phyloP scores from a whole-genome alignment of 2,329 filamentous ascomycete genomes.

The Alternaria atra region DNA sequence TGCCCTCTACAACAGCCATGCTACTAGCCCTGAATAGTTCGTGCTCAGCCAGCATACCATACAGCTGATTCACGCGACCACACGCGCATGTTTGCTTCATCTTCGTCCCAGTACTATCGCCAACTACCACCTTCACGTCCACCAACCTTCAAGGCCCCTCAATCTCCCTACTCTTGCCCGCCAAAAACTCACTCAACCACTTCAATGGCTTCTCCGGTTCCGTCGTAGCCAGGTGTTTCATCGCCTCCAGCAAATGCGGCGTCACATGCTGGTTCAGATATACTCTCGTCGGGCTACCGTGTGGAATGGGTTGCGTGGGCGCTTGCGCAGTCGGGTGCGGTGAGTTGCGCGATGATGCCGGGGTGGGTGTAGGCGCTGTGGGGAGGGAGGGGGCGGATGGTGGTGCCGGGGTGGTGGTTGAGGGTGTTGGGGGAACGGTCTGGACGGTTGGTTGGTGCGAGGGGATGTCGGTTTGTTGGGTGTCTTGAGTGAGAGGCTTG shows the following conservation, averaged over 20 bases:
- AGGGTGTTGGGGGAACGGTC: constrained; percentile 22
- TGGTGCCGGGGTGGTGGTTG: constrained; percentile 2
- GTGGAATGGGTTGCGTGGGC: constrained; percentile 52
- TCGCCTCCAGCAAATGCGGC: constrained; percentile 60
- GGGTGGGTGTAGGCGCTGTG: constrained; percentile 18
- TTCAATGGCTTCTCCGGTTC: constrained; percentile 62
- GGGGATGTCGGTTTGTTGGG: not conserved
- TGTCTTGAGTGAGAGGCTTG: constrained; percentile 2
- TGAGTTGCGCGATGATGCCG: constrained; percentile 46
- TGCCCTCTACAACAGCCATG: not conserved
- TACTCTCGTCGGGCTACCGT: constrained; percentile 59
- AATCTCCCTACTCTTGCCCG: constrained; percentile 58
- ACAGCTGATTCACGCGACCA: not conserved
- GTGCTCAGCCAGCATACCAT: not conserved
- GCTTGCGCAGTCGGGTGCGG: constrained; percentile 45
- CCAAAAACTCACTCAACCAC: constrained; percentile 59
- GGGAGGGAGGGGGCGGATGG: constrained; percentile 6
- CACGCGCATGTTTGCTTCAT: not conserved
- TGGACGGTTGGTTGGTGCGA: constrained; percentile 16
- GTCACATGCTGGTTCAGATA: constrained; percentile 61
- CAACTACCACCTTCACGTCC: not conserved
- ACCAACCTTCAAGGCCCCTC: constrained; percentile 48
- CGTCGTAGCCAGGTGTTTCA: constrained; percentile 60
- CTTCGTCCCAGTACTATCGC: not conserved
- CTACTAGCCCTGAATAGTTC: too few species aligned